Evolutionary conservation across 371 early-diverging fungal genomes (phyloP), one percentile per base, ranked within the genome.

Genomic region (Mucor saturninus): DNA sequence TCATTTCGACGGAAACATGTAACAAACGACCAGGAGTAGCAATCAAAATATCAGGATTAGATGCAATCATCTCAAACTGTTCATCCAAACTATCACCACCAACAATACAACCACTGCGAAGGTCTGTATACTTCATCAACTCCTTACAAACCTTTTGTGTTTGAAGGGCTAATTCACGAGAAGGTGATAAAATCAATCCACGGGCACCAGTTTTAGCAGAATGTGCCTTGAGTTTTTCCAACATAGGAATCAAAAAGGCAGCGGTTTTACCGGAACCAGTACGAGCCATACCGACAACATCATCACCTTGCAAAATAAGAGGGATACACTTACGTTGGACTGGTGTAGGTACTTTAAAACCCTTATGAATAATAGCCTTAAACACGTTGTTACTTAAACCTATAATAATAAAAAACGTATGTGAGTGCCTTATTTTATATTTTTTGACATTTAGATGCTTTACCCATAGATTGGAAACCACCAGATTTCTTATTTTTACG

Each of bases 221-320:
- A 67, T 97, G 98, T 1, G 76, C 64, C 66, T 95, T 95, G 13
- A 98, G 86, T 31, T 83, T 78, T 71, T 98, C 94, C 42, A 99
- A 63, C 77, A 99, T 85, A 3, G 99, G 99, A 56, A 99, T 92
- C 64, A 97, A 65, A 77, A 98, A 99, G 0, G 99, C 96, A 2
- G 99, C 95, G 0, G 99, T 99, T 73, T 99, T 99, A 52, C 99
- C 99, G 39, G 95, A 95, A 69, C 99, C 99, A 0, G 99, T 99
- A 42, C 97, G 86, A 5, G 99, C 98, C 94, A 99, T 96, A 61
- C 93, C 99, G 2, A 99, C 94, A 0, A 99, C 91, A 81, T 99
- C 99, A 15, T 90, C 77, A 28, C 96, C 95, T 60, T 93, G 86
- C 73, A 98, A 78, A 45, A 97, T 87, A 54, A 93, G 73, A 15